Conservation (phyloP, 2,329 filamentous ascomycete genomes). For the Berkeleyomyces basicola region DNA sequence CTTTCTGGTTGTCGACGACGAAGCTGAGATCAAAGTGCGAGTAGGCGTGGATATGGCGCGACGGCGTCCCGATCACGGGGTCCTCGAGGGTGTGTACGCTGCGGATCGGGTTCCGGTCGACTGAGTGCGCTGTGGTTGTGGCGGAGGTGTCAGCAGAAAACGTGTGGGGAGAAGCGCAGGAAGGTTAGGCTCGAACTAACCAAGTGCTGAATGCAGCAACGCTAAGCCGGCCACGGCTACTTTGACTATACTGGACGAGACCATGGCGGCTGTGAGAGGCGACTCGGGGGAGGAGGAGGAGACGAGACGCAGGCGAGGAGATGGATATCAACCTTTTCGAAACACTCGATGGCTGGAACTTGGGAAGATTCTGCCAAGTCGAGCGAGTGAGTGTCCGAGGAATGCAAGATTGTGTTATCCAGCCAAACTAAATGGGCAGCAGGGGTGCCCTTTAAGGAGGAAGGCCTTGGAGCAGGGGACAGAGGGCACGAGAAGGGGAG, state of each 20-base stretch:
- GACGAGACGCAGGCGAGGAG: not conserved
- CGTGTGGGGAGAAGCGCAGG: not conserved
- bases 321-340: not conserved
- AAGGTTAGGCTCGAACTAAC: constrained; percentile 5
- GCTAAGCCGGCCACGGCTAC: constrained; percentile 4
- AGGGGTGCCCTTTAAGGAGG: not conserved
- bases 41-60: constrained; percentile 60
- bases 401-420: not conserved
- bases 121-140: constrained; percentile 43
- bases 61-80: constrained; percentile 60
- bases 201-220: constrained; percentile 8
- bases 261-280: constrained; percentile 5
- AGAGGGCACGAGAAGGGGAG: not conserved
- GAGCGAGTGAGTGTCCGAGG: not conserved
- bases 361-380: not conserved
- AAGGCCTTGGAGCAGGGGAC: not conserved
- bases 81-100: constrained; percentile 59
- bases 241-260: constrained; percentile 1
- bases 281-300: not conserved
- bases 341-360: too few species aligned
- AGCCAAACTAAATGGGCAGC: not conserved
- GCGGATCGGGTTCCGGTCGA: constrained; percentile 58
- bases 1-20: constrained; percentile 49
- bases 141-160: not conserved
- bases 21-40: constrained; percentile 80